Percentiles rank a stretch among this genome's conserved stretches.
Evolutionary conservation across 441 rosid genomes (phyloP).

Genomic region (Dalechampia spathulata): DNA sequence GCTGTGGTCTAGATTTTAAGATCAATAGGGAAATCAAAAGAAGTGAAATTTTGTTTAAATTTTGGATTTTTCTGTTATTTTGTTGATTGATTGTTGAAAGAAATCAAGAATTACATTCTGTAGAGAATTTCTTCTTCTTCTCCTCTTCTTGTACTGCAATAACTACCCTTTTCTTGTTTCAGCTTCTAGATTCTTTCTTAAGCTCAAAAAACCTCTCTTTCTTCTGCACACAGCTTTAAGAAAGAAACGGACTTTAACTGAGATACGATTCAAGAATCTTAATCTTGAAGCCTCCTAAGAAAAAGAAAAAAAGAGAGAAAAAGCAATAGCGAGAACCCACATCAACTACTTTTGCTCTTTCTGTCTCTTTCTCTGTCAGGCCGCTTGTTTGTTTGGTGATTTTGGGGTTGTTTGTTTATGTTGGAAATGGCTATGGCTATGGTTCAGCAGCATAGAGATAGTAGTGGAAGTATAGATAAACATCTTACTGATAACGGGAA

Average conservation of each 20-base stretch:
- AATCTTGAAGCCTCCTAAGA: slow-evolving; percentile 15
- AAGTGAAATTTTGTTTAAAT: not conserved
- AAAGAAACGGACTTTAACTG: slow-evolving; percentile 29
- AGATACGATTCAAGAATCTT: slow-evolving; percentile 16
- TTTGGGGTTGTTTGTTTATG: not conserved
- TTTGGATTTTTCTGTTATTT: slow-evolving; percentile 11
- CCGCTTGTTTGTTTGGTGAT: not conserved
- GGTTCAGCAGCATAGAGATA: slow-evolving; percentile 75
- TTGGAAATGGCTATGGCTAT: slow-evolving; percentile 70
- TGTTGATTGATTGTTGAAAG: too few species aligned
- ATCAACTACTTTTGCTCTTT: slow-evolving; percentile 12
- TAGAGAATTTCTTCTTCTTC: too few species aligned
- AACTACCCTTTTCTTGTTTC: not conserved
- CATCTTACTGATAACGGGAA: slow-evolving; percentile 75
- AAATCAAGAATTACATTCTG: too few species aligned
- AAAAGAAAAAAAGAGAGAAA: not conserved
- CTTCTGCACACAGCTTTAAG: slow-evolving; percentile 9
- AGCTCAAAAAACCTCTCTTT: slow-evolving; percentile 9
- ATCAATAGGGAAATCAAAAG: too few species aligned
- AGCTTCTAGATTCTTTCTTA: slow-evolving; percentile 10
- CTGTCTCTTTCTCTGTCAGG: not conserved
- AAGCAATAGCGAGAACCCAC: slow-evolving; percentile 6
- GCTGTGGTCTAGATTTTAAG: not conserved
- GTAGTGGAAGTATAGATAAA: slow-evolving; percentile 67
- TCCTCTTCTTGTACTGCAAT: too few species aligned